phyloP scores from a whole-genome alignment of 352 stramenopile genomes.

The Phytophthora macrochlamydospora region DNA sequence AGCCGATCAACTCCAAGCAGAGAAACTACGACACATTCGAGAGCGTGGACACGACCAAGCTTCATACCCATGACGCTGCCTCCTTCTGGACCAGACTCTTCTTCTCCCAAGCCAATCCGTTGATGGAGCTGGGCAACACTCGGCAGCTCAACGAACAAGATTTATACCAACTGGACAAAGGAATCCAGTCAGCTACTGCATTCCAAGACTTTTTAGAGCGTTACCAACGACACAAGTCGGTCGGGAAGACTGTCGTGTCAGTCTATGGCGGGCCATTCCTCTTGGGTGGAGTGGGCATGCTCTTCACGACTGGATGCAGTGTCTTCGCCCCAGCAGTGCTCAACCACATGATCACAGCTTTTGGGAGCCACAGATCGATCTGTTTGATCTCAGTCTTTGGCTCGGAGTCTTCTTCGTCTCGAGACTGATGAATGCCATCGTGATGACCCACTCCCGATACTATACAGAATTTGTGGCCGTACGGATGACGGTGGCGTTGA shows the following conservation, averaged over 20 bases:
- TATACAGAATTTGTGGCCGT: conserved; percentile 26
- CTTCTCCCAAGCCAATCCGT: conserved; percentile 44
- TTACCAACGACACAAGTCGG: conserved; percentile 17
- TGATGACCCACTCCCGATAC: conserved; percentile 28
- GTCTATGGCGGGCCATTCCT: conserved; percentile 36
- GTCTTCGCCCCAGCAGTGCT: conserved; percentile 47
- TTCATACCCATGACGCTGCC: conserved; percentile 11
- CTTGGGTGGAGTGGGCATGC: conserved; percentile 28
- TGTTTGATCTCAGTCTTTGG: conserved; percentile 34
- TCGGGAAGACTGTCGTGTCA: conserved; percentile 22
- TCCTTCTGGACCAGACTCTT: conserved; percentile 36
- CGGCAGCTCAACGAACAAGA: conserved; percentile 48
- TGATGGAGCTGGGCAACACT: conserved; percentile 48
- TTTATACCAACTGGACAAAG: conserved; percentile 43
- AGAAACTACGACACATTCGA: conserved; percentile 23
- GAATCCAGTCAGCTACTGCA: conserved; percentile 26
- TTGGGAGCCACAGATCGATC: conserved; percentile 30
- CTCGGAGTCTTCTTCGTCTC: conserved; percentile 48
- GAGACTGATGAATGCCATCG: conserved; percentile 34
- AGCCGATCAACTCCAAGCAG: not conserved
- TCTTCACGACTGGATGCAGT: conserved; percentile 37
- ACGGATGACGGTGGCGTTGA: conserved; percentile 29
- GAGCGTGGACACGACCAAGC: conserved; percentile 5
- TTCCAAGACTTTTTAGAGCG: conserved; percentile 27
- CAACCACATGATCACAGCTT: conserved; percentile 45